Conservation (phyloP, 257 asterid species). For the Gentiana macrophylla region DNA sequence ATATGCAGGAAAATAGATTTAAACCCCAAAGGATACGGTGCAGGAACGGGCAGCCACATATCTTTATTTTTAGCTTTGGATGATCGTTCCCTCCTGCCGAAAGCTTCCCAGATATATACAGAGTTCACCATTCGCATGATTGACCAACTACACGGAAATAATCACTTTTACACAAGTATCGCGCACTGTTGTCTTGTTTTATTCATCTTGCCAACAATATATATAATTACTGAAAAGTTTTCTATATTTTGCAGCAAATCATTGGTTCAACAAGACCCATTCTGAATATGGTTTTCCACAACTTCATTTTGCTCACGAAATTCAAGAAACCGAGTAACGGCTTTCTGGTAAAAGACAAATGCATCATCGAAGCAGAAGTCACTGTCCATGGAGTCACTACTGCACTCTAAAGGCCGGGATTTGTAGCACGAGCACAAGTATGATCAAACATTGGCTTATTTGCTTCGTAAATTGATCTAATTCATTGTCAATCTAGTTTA, state of each 20-base stretch:
- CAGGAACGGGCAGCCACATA: conserved; percentile 32
- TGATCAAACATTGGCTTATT: no score
- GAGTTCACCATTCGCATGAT: conserved; percentile 45
- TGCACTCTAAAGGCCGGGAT: no score
- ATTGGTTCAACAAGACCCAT: conserved; percentile 32
- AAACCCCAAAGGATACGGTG: conserved; percentile 47
- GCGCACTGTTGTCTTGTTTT: conserved; percentile 1
- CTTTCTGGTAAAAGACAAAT: no score
- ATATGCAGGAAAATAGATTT: conserved; percentile 49
- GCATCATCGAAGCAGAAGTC: no score
- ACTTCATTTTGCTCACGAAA: no score
- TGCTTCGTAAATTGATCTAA: no score
- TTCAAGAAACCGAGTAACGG: no score
- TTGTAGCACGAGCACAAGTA: no score
- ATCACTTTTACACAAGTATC: conserved; percentile 42
- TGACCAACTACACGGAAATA: conserved; percentile 28
- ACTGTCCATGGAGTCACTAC: no score
- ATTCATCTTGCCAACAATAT: not conserved
- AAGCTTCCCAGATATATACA: conserved; percentile 29
- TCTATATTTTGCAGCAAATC: conserved; percentile 35
- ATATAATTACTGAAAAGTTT: no score
- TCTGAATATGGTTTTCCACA: no score
- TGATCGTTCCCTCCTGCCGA: conserved; percentile 34
- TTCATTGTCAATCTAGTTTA: no score
- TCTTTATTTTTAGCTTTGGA: conserved; percentile 53